phyloP scores from a whole-genome alignment of 1,284 basidiomycete genomes.

The Microbotryomycetes sp. region DNA sequence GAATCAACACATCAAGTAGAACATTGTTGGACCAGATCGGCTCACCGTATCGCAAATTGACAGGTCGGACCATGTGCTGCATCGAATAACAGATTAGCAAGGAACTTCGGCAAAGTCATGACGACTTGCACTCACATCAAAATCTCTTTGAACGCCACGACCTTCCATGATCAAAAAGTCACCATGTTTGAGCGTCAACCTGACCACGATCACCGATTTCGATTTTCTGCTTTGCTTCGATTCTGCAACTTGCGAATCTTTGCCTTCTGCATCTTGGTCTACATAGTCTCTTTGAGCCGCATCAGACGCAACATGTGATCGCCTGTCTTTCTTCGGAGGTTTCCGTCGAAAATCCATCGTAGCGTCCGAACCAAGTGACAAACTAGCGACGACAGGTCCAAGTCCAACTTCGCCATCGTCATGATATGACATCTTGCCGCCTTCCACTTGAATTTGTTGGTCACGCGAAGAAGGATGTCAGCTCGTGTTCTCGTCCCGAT shows the following conservation, averaged over 20 bases:
- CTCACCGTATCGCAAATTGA: slow-evolving; percentile 4
- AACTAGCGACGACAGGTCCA: slow-evolving; percentile 20
- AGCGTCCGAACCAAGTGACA: slow-evolving; percentile 23
- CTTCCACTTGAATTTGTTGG: too few relatives aligned
- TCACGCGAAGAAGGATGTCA: neutral
- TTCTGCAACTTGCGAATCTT: neutral
- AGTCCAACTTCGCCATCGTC: slow-evolving; percentile 28
- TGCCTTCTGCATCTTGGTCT: neutral
- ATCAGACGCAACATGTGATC: neutral
- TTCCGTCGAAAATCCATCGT: slow-evolving; percentile 20
- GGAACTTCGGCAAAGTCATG: neutral
- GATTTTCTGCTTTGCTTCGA: neutral
- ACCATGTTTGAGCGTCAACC: slow-evolving; percentile 16
- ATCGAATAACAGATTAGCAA: neutral
- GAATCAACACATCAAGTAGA: slow-evolving; percentile 6
- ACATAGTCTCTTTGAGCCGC: neutral
- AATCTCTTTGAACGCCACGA: slow-evolving; percentile 13
- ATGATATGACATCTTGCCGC: slow-evolving; percentile 31
- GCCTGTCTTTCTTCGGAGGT: neutral
- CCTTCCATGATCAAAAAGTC: slow-evolving; percentile 29
- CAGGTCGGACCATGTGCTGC: slow-evolving; percentile 7
- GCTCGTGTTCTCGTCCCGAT: too few relatives aligned
- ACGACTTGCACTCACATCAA: slow-evolving; percentile 2
- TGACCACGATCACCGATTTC: neutral
- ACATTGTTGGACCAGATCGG: too few relatives aligned